Percentiles rank a stretch among this genome's conserved stretches.
phyloP scores from a whole-genome alignment of 202 grass and related monocot genomes.

The Brachypodium distachyon region DNA sequence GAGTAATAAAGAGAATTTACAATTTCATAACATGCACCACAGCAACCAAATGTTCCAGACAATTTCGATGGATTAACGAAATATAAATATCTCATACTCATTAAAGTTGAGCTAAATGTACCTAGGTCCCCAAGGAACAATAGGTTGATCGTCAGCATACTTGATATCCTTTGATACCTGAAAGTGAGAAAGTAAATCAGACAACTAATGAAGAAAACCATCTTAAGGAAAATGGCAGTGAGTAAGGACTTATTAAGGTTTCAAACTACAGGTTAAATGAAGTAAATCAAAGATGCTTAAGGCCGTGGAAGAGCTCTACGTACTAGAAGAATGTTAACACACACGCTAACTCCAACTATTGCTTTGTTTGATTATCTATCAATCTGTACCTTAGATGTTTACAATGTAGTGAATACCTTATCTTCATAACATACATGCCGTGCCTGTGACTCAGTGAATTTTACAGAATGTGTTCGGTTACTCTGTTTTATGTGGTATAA shows the following conservation, averaged over 20 bases:
- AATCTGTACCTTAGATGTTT: not conserved
- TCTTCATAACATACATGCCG: not conserved
- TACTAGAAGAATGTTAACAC: not conserved
- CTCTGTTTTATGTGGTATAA: not conserved
- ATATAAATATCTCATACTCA: not conserved
- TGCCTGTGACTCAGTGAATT: not conserved
- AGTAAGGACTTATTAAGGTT: not conserved
- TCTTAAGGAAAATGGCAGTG: not conserved
- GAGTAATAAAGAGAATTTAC: not conserved
- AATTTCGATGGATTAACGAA: not conserved
- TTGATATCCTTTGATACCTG: constrained; percentile 97
- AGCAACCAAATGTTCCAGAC: not conserved
- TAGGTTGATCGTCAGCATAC: constrained; percentile 86
- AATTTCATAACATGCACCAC: constrained; percentile 2
- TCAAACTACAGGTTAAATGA: not conserved
- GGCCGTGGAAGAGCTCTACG: not conserved
- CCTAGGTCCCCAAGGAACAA: constrained; percentile 91
- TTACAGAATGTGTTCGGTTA: not conserved
- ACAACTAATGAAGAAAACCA: constrained; percentile 1
- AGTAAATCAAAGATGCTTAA: not conserved
- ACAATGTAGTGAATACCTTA: not conserved
- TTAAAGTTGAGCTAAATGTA: constrained; percentile 18
- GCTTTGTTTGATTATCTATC: not conserved
- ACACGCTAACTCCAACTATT: not conserved
- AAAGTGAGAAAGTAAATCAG: not conserved